These are phyloP conservation scores for Camelina sativa DNA, from an alignment of 345 rosid genomes.

Conservation along the genomic window DNA sequence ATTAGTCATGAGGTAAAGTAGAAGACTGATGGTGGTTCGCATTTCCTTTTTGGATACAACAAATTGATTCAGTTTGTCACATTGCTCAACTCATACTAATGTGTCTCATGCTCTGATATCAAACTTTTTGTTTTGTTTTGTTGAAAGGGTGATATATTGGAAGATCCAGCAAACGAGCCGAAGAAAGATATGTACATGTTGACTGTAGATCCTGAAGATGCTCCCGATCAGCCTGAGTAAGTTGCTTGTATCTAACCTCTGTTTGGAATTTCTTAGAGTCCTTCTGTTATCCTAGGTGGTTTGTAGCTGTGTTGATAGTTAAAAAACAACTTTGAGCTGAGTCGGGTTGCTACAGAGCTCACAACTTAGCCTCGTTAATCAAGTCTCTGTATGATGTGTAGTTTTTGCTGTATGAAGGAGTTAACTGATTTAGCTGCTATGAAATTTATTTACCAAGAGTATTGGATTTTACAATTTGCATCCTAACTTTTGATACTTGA, in stretches of 20 bases:
- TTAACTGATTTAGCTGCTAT: neutral
- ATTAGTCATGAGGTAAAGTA: conserved; percentile 84
- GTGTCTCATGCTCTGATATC: conserved; percentile 4
- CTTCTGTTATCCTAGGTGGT: neutral
- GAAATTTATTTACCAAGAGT: neutral
- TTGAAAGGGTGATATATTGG: conserved; percentile 86
- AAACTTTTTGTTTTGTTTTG: neutral
- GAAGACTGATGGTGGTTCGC: neutral
- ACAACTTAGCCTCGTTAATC: neutral
- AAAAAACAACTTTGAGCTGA: neutral
- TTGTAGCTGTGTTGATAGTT: conserved; percentile 3
- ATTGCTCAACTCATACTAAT: neutral
- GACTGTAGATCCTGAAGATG: conserved; percentile 88
- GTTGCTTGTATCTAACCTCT: conserved; percentile 30
- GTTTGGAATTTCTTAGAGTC: neutral
- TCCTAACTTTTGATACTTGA: conserved; percentile 20
- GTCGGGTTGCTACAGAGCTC: neutral
- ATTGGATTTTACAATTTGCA: neutral
- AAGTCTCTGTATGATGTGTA: neutral
- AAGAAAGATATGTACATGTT: conserved; percentile 95
- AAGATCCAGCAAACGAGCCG: conserved; percentile 93
- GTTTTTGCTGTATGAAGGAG: neutral
- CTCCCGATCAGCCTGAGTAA: conserved; percentile 81
- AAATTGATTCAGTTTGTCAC: conserved; percentile 2
- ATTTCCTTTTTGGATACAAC: conserved; percentile 6